Percentiles rank a stretch among this genome's conserved stretches.
Conservation (phyloP, 2,329 filamentous ascomycete genomes). For the Penicillium hesseltinei region DNA sequence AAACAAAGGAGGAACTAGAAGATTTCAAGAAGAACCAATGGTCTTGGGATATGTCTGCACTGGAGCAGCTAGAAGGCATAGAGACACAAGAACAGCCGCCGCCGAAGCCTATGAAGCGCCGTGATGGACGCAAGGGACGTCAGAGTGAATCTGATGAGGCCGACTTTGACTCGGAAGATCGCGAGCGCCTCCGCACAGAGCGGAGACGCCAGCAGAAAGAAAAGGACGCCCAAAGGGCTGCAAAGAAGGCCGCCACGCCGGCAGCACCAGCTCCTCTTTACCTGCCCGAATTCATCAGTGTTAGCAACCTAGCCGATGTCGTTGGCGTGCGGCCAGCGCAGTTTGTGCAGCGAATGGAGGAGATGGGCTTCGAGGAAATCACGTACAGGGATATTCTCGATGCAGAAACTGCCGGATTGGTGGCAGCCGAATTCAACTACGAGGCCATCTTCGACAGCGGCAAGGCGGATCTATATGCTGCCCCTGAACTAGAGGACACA, state of each 20-base stretch:
- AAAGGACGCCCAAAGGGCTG: slow-evolving; percentile 40
- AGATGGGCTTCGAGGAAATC: slow-evolving; percentile 87
- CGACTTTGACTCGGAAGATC: slow-evolving; percentile 38
- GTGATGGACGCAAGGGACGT: slow-evolving; percentile 24
- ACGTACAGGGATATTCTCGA: slow-evolving; percentile 82
- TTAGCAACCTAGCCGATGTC: slow-evolving; percentile 74
- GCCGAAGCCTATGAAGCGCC: slow-evolving; percentile 24
- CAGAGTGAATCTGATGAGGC: slow-evolving; percentile 31
- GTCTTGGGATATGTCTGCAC: slow-evolving; percentile 33
- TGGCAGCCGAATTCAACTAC: slow-evolving; percentile 89
- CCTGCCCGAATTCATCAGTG: slow-evolving; percentile 86
- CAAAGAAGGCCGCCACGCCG: slow-evolving; percentile 40
- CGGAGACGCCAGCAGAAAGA: slow-evolving; percentile 41
- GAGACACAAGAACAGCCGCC: slow-evolving; percentile 9
- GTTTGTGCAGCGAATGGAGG: slow-evolving; percentile 72
- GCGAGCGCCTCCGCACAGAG: slow-evolving; percentile 33
- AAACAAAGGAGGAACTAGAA: slow-evolving; percentile 6
- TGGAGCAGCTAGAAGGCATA: slow-evolving; percentile 21
- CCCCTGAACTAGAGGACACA: slow-evolving; percentile 66
- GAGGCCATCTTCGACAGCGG: slow-evolving; percentile 71
- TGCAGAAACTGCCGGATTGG: slow-evolving; percentile 82
- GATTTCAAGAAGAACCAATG: slow-evolving; percentile 21
- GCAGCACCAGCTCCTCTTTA: slow-evolving; percentile 61
- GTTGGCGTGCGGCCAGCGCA: slow-evolving; percentile 68
- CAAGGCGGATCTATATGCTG: slow-evolving; percentile 69